A percentile compares a stretch with the other conserved stretches of the same genome.
These are phyloP conservation scores for Cercospora sp. DNA, from an alignment of 2,329 filamentous ascomycete species.

Conservation along the genomic window DNA sequence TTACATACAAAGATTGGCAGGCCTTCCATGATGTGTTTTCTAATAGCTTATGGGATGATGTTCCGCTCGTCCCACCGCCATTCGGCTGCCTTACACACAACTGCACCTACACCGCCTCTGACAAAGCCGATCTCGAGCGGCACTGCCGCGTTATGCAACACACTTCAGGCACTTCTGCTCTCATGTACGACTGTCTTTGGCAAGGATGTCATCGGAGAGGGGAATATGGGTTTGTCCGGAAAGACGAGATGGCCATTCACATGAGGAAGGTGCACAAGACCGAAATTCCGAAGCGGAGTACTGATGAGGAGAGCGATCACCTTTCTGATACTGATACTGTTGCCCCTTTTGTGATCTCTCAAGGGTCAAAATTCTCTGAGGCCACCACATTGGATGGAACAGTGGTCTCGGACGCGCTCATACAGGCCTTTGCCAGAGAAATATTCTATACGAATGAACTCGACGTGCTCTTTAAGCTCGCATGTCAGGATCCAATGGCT, in stretches of 20 bases:
- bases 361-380: too few species aligned
- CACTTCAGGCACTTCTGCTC: slow-evolving; percentile 30
- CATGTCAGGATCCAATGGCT: too few species aligned
- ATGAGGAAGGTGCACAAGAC: slow-evolving; percentile 38
- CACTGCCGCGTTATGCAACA: slow-evolving; percentile 51
- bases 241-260: slow-evolving; percentile 60
- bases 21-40: too few species aligned
- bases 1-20: too few species aligned
- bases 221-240: slow-evolving; percentile 54
- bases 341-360: background rate
- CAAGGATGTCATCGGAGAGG: slow-evolving; percentile 48
- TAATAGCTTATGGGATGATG: too few species aligned
- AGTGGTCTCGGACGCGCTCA: too few species aligned
- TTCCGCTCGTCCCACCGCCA: background rate
- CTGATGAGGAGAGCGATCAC: background rate
- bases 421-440: too few species aligned
- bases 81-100: slow-evolving; percentile 13
- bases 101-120: slow-evolving; percentile 42
- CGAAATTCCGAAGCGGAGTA: background rate
- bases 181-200: slow-evolving; percentile 47
- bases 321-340: background rate
- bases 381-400: too few species aligned
- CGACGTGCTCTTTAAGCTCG: too few species aligned
- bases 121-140: slow-evolving; percentile 52
- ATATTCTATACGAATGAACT: too few species aligned